Evolutionary conservation across 2,329 filamentous ascomycete species (phyloP).

Genomic region (Neofusicoccum laricinum): DNA sequence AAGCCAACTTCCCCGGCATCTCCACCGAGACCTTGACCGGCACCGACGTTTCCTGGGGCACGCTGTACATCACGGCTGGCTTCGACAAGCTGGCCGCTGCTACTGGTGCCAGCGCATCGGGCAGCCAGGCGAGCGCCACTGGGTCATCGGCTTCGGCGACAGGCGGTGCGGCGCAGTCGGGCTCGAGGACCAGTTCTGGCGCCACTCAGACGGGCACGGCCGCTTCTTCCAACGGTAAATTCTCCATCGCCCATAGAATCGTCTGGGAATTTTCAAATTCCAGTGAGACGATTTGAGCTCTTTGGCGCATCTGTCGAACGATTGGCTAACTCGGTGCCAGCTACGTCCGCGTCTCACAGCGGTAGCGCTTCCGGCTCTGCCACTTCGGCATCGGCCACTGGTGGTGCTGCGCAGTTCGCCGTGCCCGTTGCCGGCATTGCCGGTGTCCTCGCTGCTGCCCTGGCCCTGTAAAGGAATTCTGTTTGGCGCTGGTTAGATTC

Average conservation of each 20-base stretch:
- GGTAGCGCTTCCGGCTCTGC: neutral
- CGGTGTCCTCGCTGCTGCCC: conserved; percentile 1
- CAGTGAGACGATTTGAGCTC: no score
- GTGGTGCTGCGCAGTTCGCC: conserved; percentile 2
- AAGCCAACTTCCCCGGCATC: conserved; percentile 26
- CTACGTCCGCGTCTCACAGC: neutral
- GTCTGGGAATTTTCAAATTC: no score
- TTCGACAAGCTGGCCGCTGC: conserved; percentile 15
- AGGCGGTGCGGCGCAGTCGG: neutral
- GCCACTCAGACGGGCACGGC: neutral
- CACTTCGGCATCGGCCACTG: neutral
- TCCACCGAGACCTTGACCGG: conserved; percentile 20
- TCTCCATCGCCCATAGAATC: no score
- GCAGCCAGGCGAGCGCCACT: neutral
- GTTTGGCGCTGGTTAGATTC: neutral
- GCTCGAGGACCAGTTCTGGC: neutral
- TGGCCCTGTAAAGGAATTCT: neutral
- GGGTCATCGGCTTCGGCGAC: neutral
- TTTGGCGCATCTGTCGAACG: neutral
- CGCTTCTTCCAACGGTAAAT: neutral
- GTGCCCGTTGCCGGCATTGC: conserved; percentile 1
- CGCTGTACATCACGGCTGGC: conserved; percentile 19
- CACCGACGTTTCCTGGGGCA: conserved; percentile 10
- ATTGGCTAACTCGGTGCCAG: neutral
- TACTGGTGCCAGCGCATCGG: neutral